A percentile compares a stretch with the other conserved stretches of the same genome.
Conservation (phyloP, 1,139 yeast genomes). For the Nakaseomyces delphensis region DNA sequence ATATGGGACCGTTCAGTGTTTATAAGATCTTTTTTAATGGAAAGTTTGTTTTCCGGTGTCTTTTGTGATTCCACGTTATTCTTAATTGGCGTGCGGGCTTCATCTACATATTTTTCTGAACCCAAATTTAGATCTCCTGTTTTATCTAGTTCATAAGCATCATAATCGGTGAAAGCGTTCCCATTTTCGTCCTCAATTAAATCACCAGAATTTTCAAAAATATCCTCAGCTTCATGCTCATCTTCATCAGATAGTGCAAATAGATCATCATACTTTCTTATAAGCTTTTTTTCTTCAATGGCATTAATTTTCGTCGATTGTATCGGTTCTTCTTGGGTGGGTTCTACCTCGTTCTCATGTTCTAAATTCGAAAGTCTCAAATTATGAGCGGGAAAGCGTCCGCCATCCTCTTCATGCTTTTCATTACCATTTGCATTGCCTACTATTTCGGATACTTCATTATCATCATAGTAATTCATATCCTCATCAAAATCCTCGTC, state of each 20-base stretch:
- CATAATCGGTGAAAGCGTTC: neutral
- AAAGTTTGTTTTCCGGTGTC: neutral
- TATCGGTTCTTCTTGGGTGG: neutral
- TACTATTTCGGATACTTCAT: conserved; percentile 23
- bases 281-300: conserved; percentile 6
- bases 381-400: neutral
- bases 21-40: neutral
- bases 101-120: neutral
- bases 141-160: neutral
- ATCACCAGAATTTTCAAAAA: conserved; percentile 3
- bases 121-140: no score
- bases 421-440: conserved; percentile 1
- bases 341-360: neutral
- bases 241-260: conserved; percentile 25
- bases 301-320: neutral
- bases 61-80: neutral
- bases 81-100: neutral
- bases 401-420: neutral
- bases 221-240: conserved; percentile 7
- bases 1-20: neutral
- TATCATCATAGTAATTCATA: conserved; percentile 38
- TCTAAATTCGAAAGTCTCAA: neutral
- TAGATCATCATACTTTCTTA: conserved; percentile 22
- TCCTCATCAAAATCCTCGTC: conserved; percentile 50
- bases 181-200: conserved; percentile 4